phyloP scores from a whole-genome alignment of 306 rosid species.

The Trichosanthes truncata region DNA sequence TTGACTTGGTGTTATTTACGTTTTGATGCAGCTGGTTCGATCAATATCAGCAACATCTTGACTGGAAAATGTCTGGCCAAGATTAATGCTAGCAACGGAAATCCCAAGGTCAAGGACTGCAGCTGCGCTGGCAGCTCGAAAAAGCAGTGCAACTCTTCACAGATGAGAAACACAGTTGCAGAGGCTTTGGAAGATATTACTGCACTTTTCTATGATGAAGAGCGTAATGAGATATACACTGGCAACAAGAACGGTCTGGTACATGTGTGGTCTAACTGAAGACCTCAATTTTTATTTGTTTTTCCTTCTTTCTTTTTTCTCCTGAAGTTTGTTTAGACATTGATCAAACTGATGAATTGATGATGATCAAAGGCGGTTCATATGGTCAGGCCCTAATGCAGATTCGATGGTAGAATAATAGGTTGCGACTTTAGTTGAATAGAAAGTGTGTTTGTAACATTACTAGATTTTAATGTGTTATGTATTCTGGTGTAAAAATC shows the following conservation, averaged over 20 bases:
- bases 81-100: constrained; percentile 42
- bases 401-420: constrained; percentile 7
- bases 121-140: constrained; percentile 32
- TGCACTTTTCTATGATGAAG: constrained; percentile 85
- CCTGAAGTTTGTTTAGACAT: background rate
- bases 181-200: constrained; percentile 91
- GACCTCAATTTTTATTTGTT: background rate
- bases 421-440: background rate
- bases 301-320: background rate
- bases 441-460: constrained; percentile 6
- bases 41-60: constrained; percentile 82
- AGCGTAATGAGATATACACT: constrained; percentile 78
- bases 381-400: background rate
- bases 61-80: constrained; percentile 84
- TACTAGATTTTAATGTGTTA: constrained; percentile 3
- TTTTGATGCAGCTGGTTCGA: constrained; percentile 61
- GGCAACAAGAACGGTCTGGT: constrained; percentile 78
- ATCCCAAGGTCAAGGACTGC: constrained; percentile 25
- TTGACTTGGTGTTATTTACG: background rate
- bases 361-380: background rate
- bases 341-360: constrained; percentile 4
- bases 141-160: constrained; percentile 29
- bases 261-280: constrained; percentile 90
- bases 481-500: constrained; percentile 4
- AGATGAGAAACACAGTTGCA: constrained; percentile 57